These are phyloP conservation scores for Chytridium lagenaria DNA, from an alignment of 371 early-diverging fungal species.

Conservation along the genomic window DNA sequence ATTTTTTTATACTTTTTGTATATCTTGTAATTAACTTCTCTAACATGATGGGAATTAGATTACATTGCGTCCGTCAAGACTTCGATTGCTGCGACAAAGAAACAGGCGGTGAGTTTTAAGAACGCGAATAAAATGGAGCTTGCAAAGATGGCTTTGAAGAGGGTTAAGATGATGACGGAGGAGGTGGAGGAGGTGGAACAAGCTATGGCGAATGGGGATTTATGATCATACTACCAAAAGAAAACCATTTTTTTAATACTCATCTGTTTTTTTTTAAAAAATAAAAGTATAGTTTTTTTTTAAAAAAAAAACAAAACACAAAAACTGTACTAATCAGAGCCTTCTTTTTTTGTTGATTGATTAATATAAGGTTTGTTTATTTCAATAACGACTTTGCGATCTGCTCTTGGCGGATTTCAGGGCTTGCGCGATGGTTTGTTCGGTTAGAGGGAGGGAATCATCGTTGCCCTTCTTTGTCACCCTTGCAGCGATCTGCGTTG, in stretches of 20 bases:
- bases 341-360: too few species aligned
- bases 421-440: constrained; percentile 90
- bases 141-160: constrained; percentile 69
- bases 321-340: too few species aligned
- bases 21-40: too few species aligned
- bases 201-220: constrained; percentile 33
- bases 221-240: too few species aligned
- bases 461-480: constrained; percentile 89
- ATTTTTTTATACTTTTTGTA: constrained; percentile 12
- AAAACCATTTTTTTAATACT: too few species aligned
- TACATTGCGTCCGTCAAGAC: constrained; percentile 48
- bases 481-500: constrained; percentile 83
- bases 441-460: constrained; percentile 83
- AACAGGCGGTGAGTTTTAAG: constrained; percentile 75
- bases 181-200: constrained; percentile 81
- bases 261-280: too few species aligned
- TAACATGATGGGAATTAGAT: constrained; percentile 2
- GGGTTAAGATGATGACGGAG: constrained; percentile 79
- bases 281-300: too few species aligned
- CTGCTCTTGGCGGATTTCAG: constrained; percentile 90
- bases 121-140: constrained; percentile 65
- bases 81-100: constrained; percentile 70
- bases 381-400: constrained; percentile 75
- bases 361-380: constrained; percentile 21
- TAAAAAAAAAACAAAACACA: too few species aligned